Conservation (phyloP, 164 flowering plant species). For the Euptelea pleiosperma region DNA sequence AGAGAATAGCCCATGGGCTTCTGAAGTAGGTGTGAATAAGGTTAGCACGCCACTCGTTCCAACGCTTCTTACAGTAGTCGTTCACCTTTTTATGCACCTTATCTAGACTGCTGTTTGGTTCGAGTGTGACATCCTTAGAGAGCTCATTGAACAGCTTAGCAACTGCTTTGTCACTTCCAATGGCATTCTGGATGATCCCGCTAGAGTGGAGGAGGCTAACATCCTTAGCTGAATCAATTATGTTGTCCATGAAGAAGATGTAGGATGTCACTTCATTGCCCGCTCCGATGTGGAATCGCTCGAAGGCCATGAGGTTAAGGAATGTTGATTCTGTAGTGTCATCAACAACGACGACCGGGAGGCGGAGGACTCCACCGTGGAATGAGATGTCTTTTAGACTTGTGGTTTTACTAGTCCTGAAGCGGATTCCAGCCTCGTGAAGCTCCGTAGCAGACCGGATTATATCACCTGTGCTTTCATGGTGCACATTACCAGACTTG, state of each 20-base stretch:
- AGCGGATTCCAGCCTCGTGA: conserved; percentile 45
- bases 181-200: conserved; percentile 44
- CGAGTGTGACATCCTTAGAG: conserved; percentile 42
- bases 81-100: conserved; percentile 36
- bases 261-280: conserved; percentile 52
- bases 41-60: conserved; percentile 48
- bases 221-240: conserved; percentile 44
- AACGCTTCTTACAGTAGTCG: conserved; percentile 38
- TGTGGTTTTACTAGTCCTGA: conserved; percentile 34
- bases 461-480: conserved; percentile 20
- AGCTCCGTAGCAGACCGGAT: conserved; percentile 36
- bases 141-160: conserved; percentile 51
- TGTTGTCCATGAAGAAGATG: conserved; percentile 53
- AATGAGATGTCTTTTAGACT: conserved; percentile 48
- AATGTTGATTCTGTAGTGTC: conserved; percentile 47
- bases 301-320: conserved; percentile 57
- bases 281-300: conserved; percentile 48
- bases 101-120: conserved; percentile 32
- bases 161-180: conserved; percentile 55
- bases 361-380: conserved; percentile 36
- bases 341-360: conserved; percentile 40
- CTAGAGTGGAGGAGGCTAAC: conserved; percentile 36
- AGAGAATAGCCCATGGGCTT: conserved; percentile 53
- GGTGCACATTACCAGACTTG: neutral
- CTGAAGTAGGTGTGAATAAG: conserved; percentile 50